Percentiles rank a stretch among this genome's conserved stretches.
These are phyloP conservation scores for Musa acuminata DNA, from an alignment of 176 grass and related monocot genomes.

Conservation along the genomic window DNA sequence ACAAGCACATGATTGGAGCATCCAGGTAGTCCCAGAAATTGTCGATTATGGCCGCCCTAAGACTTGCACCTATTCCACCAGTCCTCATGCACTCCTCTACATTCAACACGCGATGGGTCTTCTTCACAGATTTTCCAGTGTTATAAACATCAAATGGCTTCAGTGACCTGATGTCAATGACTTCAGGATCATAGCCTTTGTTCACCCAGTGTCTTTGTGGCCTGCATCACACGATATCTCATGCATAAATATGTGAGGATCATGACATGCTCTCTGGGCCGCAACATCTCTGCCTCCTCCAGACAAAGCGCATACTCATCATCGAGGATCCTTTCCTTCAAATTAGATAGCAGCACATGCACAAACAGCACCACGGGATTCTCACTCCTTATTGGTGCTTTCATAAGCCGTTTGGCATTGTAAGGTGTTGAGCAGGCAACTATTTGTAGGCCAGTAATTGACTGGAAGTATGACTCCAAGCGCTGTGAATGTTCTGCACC, in stretches of 20 bases:
- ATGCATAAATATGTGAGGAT: constrained; percentile 82
- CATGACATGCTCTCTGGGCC: constrained; percentile 60
- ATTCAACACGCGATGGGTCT: constrained; percentile 71
- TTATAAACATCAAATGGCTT: constrained; percentile 82
- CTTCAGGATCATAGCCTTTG: constrained; percentile 69
- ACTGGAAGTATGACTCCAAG: constrained; percentile 89
- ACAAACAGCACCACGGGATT: constrained; percentile 85
- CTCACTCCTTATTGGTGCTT: constrained; percentile 82
- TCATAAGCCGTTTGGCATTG: constrained; percentile 93
- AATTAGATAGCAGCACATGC: constrained; percentile 76
- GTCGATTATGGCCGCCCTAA: constrained; percentile 68
- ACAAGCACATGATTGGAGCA: constrained; percentile 72
- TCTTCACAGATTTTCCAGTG: constrained; percentile 66
- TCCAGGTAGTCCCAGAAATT: constrained; percentile 95
- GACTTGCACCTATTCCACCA: constrained; percentile 65
- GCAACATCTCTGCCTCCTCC: constrained; percentile 84
- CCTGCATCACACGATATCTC: constrained; percentile 95
- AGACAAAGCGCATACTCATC: constrained; percentile 69
- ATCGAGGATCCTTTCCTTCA: constrained; percentile 78
- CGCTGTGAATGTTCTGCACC: constrained; percentile 86
- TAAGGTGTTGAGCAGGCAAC: constrained; percentile 93
- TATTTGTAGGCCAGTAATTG: constrained; percentile 88
- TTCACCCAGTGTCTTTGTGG: constrained; percentile 71
- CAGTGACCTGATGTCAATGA: constrained; percentile 76
- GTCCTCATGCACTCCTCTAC: constrained; percentile 97